These are phyloP conservation scores for Ehretia macrophylla DNA, from an alignment of 257 asterid genomes.

Conservation along the genomic window DNA sequence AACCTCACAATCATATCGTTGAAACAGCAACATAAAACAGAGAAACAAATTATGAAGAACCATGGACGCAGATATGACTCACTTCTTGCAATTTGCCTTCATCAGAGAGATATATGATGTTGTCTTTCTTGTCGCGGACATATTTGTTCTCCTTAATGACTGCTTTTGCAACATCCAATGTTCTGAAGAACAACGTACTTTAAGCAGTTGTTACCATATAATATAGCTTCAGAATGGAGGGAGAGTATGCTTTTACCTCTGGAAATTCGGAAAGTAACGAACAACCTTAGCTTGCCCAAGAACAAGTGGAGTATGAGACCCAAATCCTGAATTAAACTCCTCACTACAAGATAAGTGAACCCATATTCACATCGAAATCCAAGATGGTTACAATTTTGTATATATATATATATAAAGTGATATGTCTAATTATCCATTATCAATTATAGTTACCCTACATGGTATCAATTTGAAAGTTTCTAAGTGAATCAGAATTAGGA, in stretches of 20 bases:
- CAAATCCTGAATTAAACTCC: conserved; percentile 87
- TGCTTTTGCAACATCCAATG: conserved; percentile 64
- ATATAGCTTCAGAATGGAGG: conserved; percentile 3
- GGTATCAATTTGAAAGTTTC: too few species aligned
- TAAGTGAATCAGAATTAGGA: too few species aligned
- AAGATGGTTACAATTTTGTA: not conserved
- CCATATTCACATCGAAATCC: conserved; percentile 19
- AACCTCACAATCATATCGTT: too few species aligned
- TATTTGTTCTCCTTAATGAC: conserved; percentile 70
- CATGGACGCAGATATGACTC: conserved; percentile 29
- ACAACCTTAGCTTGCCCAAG: conserved; percentile 85
- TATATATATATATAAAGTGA: not conserved
- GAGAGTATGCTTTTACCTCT: conserved; percentile 47
- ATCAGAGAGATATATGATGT: conserved; percentile 62
- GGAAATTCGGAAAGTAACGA: conserved; percentile 73
- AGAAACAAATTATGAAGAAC: conserved; percentile 6
- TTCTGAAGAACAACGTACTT: conserved; percentile 42
- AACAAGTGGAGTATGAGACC: conserved; percentile 83
- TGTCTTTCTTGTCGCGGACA: conserved; percentile 64
- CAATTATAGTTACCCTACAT: too few species aligned
- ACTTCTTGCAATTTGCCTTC: conserved; percentile 74
- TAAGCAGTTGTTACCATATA: conserved; percentile 2
- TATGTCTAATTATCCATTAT: not conserved
- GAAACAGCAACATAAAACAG: conserved; percentile 11
- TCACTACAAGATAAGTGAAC: conserved; percentile 45